Evolutionary conservation across 192 early-diverging fungal species (phyloP), one percentile per base, ranked within the genome.

Genomic region (Kappamyces sp.): DNA sequence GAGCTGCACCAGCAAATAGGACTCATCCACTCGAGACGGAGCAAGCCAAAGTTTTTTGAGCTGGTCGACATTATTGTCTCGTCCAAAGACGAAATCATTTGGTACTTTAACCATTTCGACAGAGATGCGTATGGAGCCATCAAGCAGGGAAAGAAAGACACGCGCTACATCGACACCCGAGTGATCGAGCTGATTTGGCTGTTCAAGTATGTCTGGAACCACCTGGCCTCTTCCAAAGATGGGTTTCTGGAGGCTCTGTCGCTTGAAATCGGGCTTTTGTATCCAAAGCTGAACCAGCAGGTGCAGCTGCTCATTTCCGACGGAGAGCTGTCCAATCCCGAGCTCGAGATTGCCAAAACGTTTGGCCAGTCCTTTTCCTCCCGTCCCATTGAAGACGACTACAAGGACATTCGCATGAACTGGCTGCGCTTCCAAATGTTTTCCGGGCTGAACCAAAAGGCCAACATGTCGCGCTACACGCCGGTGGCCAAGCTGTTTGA

Each of bases 81-180:
- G 15, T 60, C 66, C 0, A 49, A 61, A 7, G 58, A 71, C 37
- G 69, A 71, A 43, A 46, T 71, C 33, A 36, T 63, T 30, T 71
- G 60, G 63, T 71, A 71, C 51, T 71, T 71, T 49, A n/a, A 64
- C 3, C 64, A 71, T 47, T 57, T 63, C 3, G 69, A 71, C 48
- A 9, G 29, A 30, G 69, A 71, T 33, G 12, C 42, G 1, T 33
- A 15, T 5, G 60, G 55, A 5, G 54, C 38, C 2, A 29, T 29
- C 3, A 38, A 47, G 12, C 45, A 43, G 7, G 33, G 55, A 1
- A 71, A 71, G 49, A 61, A 66, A 49, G 57, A 64, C 30, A 36
- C 9, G 4, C 64, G 43, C 1, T 22, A n/a, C 1, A 29, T 61
- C 12, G 69, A 71, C 48, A 42, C 62, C 37, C 46, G 54, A 22